Percentiles rank a stretch among this genome's conserved stretches.
Evolutionary conservation across 1,284 basidiomycete genomes (phyloP).

Genomic region (Cutaneotrichosporon spelunceum): DNA sequence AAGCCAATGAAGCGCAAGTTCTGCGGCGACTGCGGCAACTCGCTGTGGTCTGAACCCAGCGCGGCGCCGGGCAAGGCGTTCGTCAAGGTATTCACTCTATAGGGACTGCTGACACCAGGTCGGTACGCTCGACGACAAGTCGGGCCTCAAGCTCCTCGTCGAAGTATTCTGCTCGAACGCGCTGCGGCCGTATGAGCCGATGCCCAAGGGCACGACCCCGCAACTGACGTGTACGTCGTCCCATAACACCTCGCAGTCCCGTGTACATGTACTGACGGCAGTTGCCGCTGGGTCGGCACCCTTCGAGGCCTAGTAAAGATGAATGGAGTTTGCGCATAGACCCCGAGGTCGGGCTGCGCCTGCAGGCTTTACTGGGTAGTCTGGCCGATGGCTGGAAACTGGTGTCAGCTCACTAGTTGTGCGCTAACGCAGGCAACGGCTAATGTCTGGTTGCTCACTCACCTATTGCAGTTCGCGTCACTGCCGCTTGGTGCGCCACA

Average conservation of each 20-base stretch:
- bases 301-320: neutral
- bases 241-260: too few relatives aligned
- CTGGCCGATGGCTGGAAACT: too few relatives aligned
- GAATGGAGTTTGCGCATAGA: too few relatives aligned
- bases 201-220: neutral
- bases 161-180: conserved; percentile 9
- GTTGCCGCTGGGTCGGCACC: neutral
- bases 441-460: too few relatives aligned
- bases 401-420: too few relatives aligned
- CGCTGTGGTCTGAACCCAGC: conserved; percentile 19
- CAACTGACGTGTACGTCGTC: neutral
- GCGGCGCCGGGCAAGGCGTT: conserved; percentile 4
- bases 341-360: too few relatives aligned
- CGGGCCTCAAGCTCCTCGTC: conserved; percentile 6
- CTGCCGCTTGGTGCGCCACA: too few relatives aligned
- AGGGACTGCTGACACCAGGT: neutral
- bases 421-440: too few relatives aligned
- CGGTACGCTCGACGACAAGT: conserved; percentile 12
- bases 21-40: conserved; percentile 20
- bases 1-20: conserved; percentile 20
- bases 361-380: too few relatives aligned
- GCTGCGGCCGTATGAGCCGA: neutral
- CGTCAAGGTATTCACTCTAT: conserved; percentile 11
- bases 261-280: neutral
- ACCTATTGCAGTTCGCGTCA: too few relatives aligned